These are phyloP conservation scores for Populus nigra DNA, from an alignment of 345 rosid species.

Conservation along the genomic window DNA sequence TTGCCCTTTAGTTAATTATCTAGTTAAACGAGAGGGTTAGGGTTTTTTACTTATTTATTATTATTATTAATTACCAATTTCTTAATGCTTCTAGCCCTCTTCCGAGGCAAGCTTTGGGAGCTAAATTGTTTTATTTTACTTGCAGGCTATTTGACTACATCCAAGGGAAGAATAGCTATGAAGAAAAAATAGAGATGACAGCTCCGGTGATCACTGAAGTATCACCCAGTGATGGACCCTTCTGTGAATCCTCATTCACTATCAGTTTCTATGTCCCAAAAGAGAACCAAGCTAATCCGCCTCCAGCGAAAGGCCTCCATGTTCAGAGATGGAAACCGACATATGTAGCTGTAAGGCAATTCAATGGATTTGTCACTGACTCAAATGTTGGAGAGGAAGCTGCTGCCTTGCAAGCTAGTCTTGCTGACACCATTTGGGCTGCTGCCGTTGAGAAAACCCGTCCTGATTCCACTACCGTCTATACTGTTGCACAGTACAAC, in stretches of 20 bases:
- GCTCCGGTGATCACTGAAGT: constrained; percentile 70
- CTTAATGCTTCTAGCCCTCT: background rate
- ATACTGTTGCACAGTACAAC: constrained; percentile 80
- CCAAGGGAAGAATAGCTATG: constrained; percentile 67
- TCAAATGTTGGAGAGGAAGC: constrained; percentile 60
- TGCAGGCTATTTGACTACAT: constrained; percentile 76
- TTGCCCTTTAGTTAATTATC: background rate
- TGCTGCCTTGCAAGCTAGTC: constrained; percentile 61
- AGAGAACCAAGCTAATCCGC: constrained; percentile 69
- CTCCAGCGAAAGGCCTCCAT: constrained; percentile 73
- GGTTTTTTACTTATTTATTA: too few relatives aligned
- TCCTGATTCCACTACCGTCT: constrained; percentile 32
- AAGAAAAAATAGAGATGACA: constrained; percentile 75
- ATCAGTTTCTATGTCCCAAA: constrained; percentile 81
- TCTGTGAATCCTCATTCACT: constrained; percentile 72
- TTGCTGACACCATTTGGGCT: constrained; percentile 59
- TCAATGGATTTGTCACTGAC: constrained; percentile 71
- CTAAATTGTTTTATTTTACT: too few relatives aligned
- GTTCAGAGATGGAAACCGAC: constrained; percentile 52
- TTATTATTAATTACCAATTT: too few relatives aligned
- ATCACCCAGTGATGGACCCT: constrained; percentile 82
- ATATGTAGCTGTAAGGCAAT: constrained; percentile 65
- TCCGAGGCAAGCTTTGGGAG: background rate
- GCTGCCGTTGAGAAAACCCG: constrained; percentile 53
- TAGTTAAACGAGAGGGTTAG: too few relatives aligned